Evolutionary conservation across 2,329 filamentous ascomycete species (phyloP).

Genomic region (Penicillium fuscoglaucum): DNA sequence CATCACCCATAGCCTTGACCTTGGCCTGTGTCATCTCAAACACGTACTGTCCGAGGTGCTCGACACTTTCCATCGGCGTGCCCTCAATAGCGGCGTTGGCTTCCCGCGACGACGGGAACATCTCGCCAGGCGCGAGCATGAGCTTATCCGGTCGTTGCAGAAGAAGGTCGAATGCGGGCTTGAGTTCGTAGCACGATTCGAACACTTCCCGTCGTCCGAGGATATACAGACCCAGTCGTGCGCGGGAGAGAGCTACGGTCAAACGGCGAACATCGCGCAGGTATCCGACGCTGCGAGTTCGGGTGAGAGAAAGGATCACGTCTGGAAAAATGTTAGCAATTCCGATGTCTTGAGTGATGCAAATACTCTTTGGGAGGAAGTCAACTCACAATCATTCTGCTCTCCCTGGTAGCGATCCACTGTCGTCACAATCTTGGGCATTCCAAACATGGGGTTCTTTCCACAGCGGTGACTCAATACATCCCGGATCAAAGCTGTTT

Average conservation of each 20-base stretch:
- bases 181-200: conserved; percentile 82
- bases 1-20: conserved; percentile 57
- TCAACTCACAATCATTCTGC: conserved; percentile 89
- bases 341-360: neutral
- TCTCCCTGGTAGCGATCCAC: conserved; percentile 99
- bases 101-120: conserved; percentile 69
- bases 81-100: conserved; percentile 50
- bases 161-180: conserved; percentile 79
- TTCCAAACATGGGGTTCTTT: conserved; percentile 78
- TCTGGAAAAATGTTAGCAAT: conserved; percentile 54
- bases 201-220: conserved; percentile 87
- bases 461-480: conserved; percentile 81
- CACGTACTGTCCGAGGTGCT: conserved; percentile 94
- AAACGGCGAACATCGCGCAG: conserved; percentile 89
- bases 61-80: conserved; percentile 83
- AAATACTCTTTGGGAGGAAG: neutral
- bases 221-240: conserved; percentile 86
- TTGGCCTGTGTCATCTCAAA: conserved; percentile 88
- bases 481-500: conserved; percentile 83
- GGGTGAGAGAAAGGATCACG: conserved; percentile 87
- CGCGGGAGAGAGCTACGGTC: conserved; percentile 90
- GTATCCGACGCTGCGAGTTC: conserved; percentile 87
- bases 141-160: conserved; percentile 78
- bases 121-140: conserved; percentile 76
- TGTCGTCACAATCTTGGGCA: conserved; percentile 86